Evolutionary conservation across 2,329 filamentous ascomycete species (phyloP).

Genomic region (Tolypocladium cylindrosporum): DNA sequence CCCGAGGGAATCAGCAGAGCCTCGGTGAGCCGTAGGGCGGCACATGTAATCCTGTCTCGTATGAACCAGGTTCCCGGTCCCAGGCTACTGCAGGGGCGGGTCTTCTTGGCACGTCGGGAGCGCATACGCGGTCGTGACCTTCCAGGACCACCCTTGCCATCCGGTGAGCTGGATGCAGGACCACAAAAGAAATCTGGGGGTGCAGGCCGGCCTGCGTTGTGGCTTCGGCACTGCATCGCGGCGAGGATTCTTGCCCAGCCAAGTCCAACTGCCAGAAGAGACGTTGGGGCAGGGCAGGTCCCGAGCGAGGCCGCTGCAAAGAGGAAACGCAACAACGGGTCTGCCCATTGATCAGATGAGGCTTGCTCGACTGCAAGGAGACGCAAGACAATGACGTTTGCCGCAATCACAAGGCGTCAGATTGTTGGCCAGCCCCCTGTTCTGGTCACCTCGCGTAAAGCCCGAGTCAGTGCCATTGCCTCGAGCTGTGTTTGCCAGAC

Average conservation of each 20-base stretch:
- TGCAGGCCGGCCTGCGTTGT: no score
- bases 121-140: background rate
- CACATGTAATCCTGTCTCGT: background rate
- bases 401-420: background rate
- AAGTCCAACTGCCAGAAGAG: no score
- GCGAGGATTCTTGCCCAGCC: no score
- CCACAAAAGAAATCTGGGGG: background rate
- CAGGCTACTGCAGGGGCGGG: background rate
- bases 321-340: background rate
- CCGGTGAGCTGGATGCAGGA: background rate
- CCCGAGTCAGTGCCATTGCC: background rate
- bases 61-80: background rate
- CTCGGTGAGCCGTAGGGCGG: background rate
- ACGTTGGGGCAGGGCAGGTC: no score
- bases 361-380: background rate
- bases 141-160: background rate
- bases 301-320: background rate
- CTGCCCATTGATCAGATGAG: background rate
- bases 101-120: background rate
- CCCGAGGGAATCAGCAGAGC: background rate
- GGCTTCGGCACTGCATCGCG: no score
- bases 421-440: background rate
- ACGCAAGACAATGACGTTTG: background rate
- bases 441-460: background rate
- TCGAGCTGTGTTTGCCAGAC: background rate